phyloP scores from a whole-genome alignment of 768 basidiomycete genomes.

The Amanita exitialis region DNA sequence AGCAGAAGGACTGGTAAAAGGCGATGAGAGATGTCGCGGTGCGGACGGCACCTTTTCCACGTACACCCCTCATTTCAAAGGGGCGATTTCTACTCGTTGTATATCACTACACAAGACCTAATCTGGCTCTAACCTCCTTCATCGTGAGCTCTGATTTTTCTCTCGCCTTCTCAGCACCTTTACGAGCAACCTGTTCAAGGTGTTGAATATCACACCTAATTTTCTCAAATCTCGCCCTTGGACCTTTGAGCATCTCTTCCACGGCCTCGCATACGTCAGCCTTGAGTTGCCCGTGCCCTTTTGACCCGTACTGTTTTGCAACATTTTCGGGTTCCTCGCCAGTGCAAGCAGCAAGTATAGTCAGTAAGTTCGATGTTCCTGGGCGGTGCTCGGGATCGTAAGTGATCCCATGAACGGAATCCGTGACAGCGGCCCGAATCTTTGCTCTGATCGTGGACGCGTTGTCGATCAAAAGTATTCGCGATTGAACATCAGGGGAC shows the following conservation, averaged over 20 bases:
- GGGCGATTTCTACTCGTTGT: background rate
- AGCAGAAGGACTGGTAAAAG: conserved; percentile 7
- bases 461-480: conserved; percentile 80
- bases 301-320: conserved; percentile 39
- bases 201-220: conserved; percentile 51
- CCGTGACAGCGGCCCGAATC: conserved; percentile 77
- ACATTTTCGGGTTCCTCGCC: conserved; percentile 32
- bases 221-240: conserved; percentile 61
- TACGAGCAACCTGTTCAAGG: conserved; percentile 47
- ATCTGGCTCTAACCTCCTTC: conserved; percentile 49
- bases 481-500: conserved; percentile 62
- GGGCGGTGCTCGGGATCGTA: conserved; percentile 78
- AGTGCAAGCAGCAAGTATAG: conserved; percentile 70
- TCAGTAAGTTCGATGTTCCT: conserved; percentile 73
- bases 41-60: background rate
- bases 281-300: conserved; percentile 65
- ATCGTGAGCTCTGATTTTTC: conserved; percentile 55
- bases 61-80: background rate
- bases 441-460: conserved; percentile 52
- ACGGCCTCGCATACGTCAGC: conserved; percentile 65
- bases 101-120: conserved; percentile 35
- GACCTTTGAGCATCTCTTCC: conserved; percentile 50
- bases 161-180: conserved; percentile 56
- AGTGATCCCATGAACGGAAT: conserved; percentile 63
- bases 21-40: background rate